These are phyloP conservation scores for Raddia distichophylla DNA, from an alignment of 176 grass and related monocot species.

Conservation along the genomic window DNA sequence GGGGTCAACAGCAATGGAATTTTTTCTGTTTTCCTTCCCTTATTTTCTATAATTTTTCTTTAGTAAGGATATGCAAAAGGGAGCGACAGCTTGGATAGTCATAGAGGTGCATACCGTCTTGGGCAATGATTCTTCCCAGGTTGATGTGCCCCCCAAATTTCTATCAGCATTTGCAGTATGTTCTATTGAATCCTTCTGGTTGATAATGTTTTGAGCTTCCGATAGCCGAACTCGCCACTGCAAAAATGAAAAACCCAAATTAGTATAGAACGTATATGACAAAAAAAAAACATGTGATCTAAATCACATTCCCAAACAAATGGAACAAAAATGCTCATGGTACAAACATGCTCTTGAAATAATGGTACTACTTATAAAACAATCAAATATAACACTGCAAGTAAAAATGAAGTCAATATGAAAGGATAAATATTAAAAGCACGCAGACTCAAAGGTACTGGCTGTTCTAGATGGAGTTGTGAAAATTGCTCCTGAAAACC, in stretches of 20 bases:
- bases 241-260: constrained; percentile 32
- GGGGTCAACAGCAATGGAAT: neutral
- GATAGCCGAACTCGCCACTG: constrained; percentile 65
- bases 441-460: neutral
- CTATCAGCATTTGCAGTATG: constrained; percentile 44
- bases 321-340: neutral
- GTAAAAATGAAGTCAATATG: neutral
- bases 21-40: neutral
- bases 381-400: constrained; percentile 2
- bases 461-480: neutral
- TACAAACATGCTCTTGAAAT: neutral
- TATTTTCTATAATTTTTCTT: neutral
- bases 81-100: neutral
- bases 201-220: constrained; percentile 69
- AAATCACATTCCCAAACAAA: constrained; percentile 14
- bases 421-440: neutral
- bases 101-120: constrained; percentile 47
- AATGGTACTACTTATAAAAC: neutral
- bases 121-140: constrained; percentile 47
- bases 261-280: constrained; percentile 27
- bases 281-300: constrained; percentile 1
- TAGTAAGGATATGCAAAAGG: constrained; percentile 19
- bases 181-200: constrained; percentile 48
- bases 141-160: constrained; percentile 41
- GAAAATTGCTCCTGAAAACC: neutral